Evolutionary conservation across 768 basidiomycete species (phyloP).

Genomic region (Auriscalpium orientale): DNA sequence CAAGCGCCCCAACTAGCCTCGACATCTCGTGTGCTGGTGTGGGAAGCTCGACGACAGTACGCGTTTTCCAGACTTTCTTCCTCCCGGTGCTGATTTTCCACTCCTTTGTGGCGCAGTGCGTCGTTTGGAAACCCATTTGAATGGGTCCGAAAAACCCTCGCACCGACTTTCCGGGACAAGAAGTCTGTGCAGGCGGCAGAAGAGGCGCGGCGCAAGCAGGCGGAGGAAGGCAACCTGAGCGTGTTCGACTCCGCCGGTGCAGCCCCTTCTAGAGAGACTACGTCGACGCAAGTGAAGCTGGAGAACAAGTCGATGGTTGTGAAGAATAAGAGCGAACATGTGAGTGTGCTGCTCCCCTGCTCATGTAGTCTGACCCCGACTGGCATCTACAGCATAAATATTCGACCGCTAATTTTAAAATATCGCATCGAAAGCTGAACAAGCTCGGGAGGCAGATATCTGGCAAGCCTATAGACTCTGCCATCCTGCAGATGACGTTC

Average conservation of each 20-base stretch:
- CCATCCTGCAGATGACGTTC: conserved; percentile 95
- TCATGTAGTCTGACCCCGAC: neutral
- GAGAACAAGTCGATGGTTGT: neutral
- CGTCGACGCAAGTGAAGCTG: neutral
- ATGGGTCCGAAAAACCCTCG: conserved; percentile 12
- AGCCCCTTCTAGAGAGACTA: neutral
- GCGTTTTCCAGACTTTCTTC: neutral
- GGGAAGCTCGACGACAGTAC: conserved; percentile 12
- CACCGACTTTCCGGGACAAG: conserved; percentile 5
- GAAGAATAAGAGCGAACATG: conserved; percentile 9
- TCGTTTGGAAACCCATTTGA: conserved; percentile 14
- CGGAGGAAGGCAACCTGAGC: conserved; percentile 36
- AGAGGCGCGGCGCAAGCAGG: conserved; percentile 34
- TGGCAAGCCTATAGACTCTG: conserved; percentile 87
- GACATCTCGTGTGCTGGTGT: conserved; percentile 2
- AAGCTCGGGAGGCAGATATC: conserved; percentile 81
- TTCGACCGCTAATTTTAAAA: conserved; percentile 88
- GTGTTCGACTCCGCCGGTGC: conserved; percentile 35
- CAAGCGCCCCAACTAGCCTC: conserved; percentile 1
- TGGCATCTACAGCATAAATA: conserved; percentile 67
- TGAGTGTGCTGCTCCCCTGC: neutral
- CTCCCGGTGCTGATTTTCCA: neutral
- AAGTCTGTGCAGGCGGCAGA: conserved; percentile 11
- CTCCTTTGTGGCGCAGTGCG: conserved; percentile 4
- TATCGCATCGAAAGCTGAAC: conserved; percentile 89